Evolutionary conservation across 371 early-diverging fungal species (phyloP).

Genomic region (Haplosporangium sp.): DNA sequence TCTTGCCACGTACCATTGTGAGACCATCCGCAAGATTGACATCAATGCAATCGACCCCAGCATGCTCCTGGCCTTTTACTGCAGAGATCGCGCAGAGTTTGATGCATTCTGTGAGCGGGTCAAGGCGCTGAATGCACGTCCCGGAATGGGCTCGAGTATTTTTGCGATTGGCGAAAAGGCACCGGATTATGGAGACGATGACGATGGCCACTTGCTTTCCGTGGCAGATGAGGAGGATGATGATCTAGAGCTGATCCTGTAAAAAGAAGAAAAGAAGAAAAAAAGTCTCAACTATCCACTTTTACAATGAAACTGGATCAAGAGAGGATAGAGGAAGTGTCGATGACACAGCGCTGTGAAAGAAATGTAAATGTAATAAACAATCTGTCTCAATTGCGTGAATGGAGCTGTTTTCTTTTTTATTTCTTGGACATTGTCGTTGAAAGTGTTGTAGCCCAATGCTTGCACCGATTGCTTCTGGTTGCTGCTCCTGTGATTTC

Average conservation of each 20-base stretch:
- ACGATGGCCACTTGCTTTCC: slow-evolving; percentile 41
- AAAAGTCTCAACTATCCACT: not conserved
- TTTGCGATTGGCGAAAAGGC: slow-evolving; percentile 73
- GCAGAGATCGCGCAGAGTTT: slow-evolving; percentile 71
- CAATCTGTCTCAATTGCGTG: too few species aligned
- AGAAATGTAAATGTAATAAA: too few species aligned
- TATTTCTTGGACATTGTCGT: too few species aligned
- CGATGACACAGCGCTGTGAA: too few species aligned
- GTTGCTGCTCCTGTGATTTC: too few species aligned
- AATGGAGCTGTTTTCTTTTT: too few species aligned
- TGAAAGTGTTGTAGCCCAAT: too few species aligned
- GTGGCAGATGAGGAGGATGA: slow-evolving; percentile 54
- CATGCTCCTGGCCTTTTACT: slow-evolving; percentile 93
- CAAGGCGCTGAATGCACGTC: slow-evolving; percentile 57
- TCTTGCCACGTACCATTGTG: slow-evolving; percentile 86
- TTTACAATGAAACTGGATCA: too few species aligned
- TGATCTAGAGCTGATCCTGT: slow-evolving; percentile 47
- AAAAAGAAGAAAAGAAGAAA: not conserved
- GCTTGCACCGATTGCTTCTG: too few species aligned
- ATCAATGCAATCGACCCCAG: slow-evolving; percentile 90
- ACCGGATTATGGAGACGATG: slow-evolving; percentile 75
- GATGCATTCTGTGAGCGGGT: slow-evolving; percentile 70
- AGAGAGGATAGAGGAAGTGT: too few species aligned
- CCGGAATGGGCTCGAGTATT: slow-evolving; percentile 64
- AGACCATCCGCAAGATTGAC: slow-evolving; percentile 74